Conservation (phyloP, 2,329 filamentous ascomycete genomes). For the Pyrenophora graminea region DNA sequence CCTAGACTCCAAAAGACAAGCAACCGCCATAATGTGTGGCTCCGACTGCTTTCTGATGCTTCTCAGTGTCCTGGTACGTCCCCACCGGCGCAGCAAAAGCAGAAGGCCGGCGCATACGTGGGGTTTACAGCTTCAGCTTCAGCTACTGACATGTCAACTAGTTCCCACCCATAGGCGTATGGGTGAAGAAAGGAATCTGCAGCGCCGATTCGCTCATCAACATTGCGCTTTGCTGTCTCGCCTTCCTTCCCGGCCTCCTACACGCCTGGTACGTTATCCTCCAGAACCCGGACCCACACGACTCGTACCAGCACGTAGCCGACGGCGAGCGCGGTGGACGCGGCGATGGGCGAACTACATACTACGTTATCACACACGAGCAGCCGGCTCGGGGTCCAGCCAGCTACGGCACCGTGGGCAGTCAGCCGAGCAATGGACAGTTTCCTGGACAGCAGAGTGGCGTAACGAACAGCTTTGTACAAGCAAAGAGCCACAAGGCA, state of each 20-base stretch:
- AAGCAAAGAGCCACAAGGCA: constrained; percentile 27
- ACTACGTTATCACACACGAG: constrained; percentile 34
- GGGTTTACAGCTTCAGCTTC: background rate
- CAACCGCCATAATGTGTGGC: constrained; percentile 56
- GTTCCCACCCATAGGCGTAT: constrained; percentile 62
- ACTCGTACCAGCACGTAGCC: constrained; percentile 63
- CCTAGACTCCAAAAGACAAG: background rate
- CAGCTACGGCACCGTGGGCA: constrained; percentile 51
- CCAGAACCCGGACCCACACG: constrained; percentile 74
- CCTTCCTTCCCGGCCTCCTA: constrained; percentile 76
- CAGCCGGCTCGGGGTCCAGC: constrained; percentile 47
- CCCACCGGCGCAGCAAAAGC: constrained; percentile 16
- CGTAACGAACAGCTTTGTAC: constrained; percentile 36
- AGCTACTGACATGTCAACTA: constrained; percentile 6
- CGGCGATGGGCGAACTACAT: constrained; percentile 25
- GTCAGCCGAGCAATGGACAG: constrained; percentile 45
- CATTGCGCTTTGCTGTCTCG: constrained; percentile 74
- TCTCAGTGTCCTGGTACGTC: constrained; percentile 62
- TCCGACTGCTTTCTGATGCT: constrained; percentile 65
- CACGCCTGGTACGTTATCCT: constrained; percentile 99
- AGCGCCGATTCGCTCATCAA: constrained; percentile 93
- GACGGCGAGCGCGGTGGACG: constrained; percentile 57
- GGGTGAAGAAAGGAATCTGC: constrained; percentile 95
- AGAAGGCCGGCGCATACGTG: background rate
- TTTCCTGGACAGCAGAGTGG: constrained; percentile 50